Percentiles rank a stretch among this genome's conserved stretches.
phyloP scores from a whole-genome alignment of 805 yeast genomes.

The Teunomyces aglyptinius region DNA sequence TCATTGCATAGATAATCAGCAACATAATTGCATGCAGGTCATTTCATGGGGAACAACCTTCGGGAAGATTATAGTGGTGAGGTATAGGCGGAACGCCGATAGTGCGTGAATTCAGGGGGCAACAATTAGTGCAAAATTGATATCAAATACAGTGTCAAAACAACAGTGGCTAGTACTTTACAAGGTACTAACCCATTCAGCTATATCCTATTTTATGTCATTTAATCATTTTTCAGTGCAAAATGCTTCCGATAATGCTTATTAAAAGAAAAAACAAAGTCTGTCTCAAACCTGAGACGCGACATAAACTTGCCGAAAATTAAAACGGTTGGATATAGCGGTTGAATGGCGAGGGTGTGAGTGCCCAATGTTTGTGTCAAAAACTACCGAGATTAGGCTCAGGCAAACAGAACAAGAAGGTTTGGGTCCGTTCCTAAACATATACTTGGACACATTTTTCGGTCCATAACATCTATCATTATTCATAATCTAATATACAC shows the following conservation, averaged over 20 bases:
- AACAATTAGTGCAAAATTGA: neutral
- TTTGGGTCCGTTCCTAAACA: neutral
- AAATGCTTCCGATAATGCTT: neutral
- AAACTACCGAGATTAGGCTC: too few relatives aligned
- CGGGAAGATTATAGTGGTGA: neutral
- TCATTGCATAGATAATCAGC: slow-evolving; percentile 5
- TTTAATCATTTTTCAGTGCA: too few relatives aligned
- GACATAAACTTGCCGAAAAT: neutral
- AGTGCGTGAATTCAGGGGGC: neutral
- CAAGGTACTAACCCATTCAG: too few relatives aligned
- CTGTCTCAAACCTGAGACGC: neutral
- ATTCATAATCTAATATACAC: slow-evolving; percentile 3
- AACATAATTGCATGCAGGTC: neutral
- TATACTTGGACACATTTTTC: too few relatives aligned
- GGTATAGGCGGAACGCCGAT: neutral
- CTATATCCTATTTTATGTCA: too few relatives aligned
- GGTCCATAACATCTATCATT: neutral
- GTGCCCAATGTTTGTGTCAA: too few relatives aligned
- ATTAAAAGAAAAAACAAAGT: neutral
- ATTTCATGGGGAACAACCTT: neutral
- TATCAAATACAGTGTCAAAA: neutral
- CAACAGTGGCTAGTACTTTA: too few relatives aligned
- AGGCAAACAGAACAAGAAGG: neutral
- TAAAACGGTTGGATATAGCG: neutral
- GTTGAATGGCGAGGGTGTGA: neutral